Evolutionary conservation across 352 stramenopile genomes (phyloP).

Genomic region (Phytophthora constricta): DNA sequence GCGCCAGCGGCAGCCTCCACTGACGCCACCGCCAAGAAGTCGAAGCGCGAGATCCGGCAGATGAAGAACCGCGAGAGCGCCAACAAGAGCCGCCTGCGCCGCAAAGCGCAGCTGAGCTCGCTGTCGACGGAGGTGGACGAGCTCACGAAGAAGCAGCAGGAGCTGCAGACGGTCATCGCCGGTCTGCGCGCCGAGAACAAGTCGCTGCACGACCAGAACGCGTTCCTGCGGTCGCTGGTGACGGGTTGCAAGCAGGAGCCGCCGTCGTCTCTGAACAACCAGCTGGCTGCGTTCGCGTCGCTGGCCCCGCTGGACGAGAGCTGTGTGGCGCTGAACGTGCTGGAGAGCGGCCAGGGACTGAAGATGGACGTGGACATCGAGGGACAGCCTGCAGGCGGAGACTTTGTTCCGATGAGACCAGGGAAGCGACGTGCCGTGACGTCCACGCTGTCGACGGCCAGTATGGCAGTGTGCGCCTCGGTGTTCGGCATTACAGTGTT

Average conservation of each 20-base stretch:
- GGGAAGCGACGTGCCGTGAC: slow-evolving; percentile 48
- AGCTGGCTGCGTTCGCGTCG: slow-evolving; percentile 27
- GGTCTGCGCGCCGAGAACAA: slow-evolving; percentile 80
- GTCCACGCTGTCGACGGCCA: slow-evolving; percentile 59
- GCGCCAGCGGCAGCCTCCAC: slow-evolving; percentile 13
- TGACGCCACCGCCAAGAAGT: slow-evolving; percentile 58
- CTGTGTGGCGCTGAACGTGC: slow-evolving; percentile 29
- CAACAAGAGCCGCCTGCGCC: slow-evolving; percentile 78
- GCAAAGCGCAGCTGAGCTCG: slow-evolving; percentile 74
- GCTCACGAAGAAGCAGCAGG: slow-evolving; percentile 71
- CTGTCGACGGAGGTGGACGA: slow-evolving; percentile 65
- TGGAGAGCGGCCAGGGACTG: slow-evolving; percentile 36
- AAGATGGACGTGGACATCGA: slow-evolving; percentile 33
- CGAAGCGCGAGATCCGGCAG: slow-evolving; percentile 83
- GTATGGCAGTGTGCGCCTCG: slow-evolving; percentile 71
- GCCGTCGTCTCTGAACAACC: slow-evolving; percentile 13
- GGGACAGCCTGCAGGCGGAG: slow-evolving; percentile 25
- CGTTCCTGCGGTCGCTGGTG: slow-evolving; percentile 78
- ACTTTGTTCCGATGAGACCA: slow-evolving; percentile 24
- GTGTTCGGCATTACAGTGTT: slow-evolving; percentile 84
- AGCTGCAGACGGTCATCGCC: slow-evolving; percentile 73
- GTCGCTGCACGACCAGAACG: slow-evolving; percentile 78
- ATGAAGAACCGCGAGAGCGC: slow-evolving; percentile 90
- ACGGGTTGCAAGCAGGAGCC: slow-evolving; percentile 51
- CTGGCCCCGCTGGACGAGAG: slow-evolving; percentile 36